Evolutionary conservation across 2,329 filamentous ascomycete species (phyloP).

Genomic region (Paramyrothecium roridum): DNA sequence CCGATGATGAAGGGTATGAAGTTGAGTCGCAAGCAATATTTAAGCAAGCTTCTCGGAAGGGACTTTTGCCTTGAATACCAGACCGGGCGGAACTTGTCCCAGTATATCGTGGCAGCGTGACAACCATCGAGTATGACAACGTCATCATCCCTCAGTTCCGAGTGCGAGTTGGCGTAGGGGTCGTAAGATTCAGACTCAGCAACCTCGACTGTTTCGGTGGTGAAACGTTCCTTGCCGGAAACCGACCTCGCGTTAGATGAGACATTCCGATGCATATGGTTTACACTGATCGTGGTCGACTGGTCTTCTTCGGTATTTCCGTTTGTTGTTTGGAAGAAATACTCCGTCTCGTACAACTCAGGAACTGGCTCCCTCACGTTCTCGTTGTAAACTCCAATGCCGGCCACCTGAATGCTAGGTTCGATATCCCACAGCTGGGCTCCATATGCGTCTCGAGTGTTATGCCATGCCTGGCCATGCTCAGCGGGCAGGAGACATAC

Average conservation of each 20-base stretch:
- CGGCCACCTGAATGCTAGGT: conserved; percentile 28
- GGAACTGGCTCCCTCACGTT: background rate
- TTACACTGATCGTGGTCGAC: no score
- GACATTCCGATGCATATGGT: no score
- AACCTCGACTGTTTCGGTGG: background rate
- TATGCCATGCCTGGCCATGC: conserved; percentile 20
- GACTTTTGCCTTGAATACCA: conserved; percentile 20
- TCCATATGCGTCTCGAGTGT: conserved; percentile 27
- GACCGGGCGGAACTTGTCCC: background rate
- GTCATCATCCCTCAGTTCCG: conserved; percentile 19
- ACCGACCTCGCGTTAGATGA: no score
- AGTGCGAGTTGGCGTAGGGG: background rate
- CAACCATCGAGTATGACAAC: conserved; percentile 26
- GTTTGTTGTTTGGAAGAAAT: background rate
- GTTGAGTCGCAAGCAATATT: conserved; percentile 14
- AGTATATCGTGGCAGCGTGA: background rate
- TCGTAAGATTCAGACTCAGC: background rate
- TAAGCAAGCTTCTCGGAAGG: conserved; percentile 14
- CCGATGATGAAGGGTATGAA: conserved; percentile 15
- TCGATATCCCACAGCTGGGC: conserved; percentile 30
- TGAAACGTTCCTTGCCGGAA: no score
- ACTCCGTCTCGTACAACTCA: background rate
- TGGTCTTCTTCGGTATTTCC: background rate
- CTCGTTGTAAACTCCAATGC: conserved; percentile 15
- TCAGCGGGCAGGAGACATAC: conserved; percentile 22